Base-by-base conservation (phyloP, 176 grass and related monocot genomes). In the Neostapfia colusana region DNA sequence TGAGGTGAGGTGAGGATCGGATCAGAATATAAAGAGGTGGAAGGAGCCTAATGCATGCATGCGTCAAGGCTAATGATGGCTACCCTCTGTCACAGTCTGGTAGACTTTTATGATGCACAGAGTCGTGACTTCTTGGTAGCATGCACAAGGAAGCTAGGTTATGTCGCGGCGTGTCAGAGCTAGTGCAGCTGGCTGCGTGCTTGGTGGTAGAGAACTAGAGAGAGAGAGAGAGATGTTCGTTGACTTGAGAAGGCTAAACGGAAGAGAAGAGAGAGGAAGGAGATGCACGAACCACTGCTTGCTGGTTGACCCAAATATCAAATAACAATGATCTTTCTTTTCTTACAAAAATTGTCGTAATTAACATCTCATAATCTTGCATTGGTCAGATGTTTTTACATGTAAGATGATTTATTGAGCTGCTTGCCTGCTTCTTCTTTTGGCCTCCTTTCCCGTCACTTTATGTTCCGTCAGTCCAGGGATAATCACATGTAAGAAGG, bases 41-140 rank as follows among this genome's bases (percentile, higher is more conserved):
- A 37, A 65, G 34, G 8, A 65, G 17, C 34, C 62, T 39, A 4
- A 35, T 53, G 18, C 46, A 51, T 51, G 45, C 45, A 23, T n/a
- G 20, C 7, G 51, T 25, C 54, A 26, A 25, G 31, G 16, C n/a
- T 6, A 44, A 6, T 39, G 43, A 6, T 39, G 43, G 4, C 34
- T 41, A 27, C 7, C 53, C 14, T 27, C 6, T 43, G 24, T 75
- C 25, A 21, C 8, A 20, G 14, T 54, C 20, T 23, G 20, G 9
- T 21, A n/a, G 40, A 62, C 44, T 10, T 28, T 27, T 18, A 44
- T 56, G 76, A 68, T 43, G 76, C 16, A 15, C 49, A 28, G 25
- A 44, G 26, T 13, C 10, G 59, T 57, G 67, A 70, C 65, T 80
- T 80, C 7, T 31, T 70, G 24, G 64, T 16, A 67, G n/a, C 27